phyloP scores from a whole-genome alignment of 1,284 basidiomycete species.

The Tetrapyrgos nigripes region DNA sequence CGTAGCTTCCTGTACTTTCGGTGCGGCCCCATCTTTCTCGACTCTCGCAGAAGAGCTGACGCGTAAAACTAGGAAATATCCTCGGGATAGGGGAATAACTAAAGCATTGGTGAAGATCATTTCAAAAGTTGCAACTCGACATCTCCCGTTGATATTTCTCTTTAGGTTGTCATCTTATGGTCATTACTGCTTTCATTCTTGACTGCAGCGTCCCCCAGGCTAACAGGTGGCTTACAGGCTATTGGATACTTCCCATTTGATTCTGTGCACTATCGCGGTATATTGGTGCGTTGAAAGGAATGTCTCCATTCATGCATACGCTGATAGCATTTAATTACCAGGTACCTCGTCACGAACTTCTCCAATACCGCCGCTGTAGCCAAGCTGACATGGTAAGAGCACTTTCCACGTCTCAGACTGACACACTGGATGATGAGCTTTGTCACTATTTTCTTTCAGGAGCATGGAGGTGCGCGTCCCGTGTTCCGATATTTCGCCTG shows the following conservation, averaged over 20 bases:
- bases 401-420: no score
- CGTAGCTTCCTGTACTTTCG: conserved; percentile 44
- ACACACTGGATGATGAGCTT: no score
- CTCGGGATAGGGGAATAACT: conserved; percentile 34
- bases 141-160: background rate
- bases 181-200: conserved; percentile 7
- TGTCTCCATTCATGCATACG: background rate
- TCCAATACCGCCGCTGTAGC: conserved; percentile 35
- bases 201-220: background rate
- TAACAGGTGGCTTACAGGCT: conserved; percentile 19
- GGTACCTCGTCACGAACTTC: conserved; percentile 46
- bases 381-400: conserved; percentile 42
- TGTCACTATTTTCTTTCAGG: conserved; percentile 32
- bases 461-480: conserved; percentile 43
- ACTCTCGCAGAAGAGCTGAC: background rate
- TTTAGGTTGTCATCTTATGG: conserved; percentile 42
- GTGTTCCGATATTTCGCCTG: background rate
- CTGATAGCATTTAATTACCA: conserved; percentile 13
- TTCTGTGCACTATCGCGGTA: conserved; percentile 37
- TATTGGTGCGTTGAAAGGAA: conserved; percentile 32
- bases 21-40: conserved; percentile 18
- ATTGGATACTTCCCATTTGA: conserved; percentile 41
- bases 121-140: background rate
- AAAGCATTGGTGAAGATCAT: conserved; percentile 35
- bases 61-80: conserved; percentile 35